Conservation (phyloP, 768 basidiomycete genomes). For the Tricholoma terreum region DNA sequence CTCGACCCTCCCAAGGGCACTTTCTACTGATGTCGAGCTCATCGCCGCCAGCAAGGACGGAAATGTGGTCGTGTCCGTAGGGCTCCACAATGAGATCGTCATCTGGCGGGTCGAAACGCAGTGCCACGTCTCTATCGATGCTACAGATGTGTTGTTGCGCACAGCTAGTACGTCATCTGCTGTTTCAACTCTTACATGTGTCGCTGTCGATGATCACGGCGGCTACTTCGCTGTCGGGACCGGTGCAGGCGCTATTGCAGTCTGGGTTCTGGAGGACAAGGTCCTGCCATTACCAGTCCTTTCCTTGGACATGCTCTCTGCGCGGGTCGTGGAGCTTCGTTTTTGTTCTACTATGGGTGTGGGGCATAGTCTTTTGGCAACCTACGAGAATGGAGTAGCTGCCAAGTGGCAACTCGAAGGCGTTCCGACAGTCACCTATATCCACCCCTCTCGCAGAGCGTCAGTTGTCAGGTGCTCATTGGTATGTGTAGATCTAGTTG, state of each 20-base stretch:
- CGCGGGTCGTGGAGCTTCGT: conserved; percentile 51
- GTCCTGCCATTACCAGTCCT: conserved; percentile 40
- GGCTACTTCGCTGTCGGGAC: conserved; percentile 71
- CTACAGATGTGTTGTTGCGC: conserved; percentile 48
- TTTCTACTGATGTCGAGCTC: conserved; percentile 79
- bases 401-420: conserved; percentile 50
- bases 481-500: conserved; percentile 44
- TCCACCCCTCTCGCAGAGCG: conserved; percentile 42
- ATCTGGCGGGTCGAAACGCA: conserved; percentile 57
- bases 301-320: conserved; percentile 38
- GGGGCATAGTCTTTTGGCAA: conserved; percentile 35
- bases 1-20: conserved; percentile 74
- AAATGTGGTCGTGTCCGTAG: conserved; percentile 64
- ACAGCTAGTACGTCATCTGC: conserved; percentile 46
- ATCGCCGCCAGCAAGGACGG: conserved; percentile 70
- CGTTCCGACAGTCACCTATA: conserved; percentile 30
- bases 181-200: conserved; percentile 50
- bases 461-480: conserved; percentile 48
- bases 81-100: conserved; percentile 73
- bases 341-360: conserved; percentile 33
- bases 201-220: conserved; percentile 63
- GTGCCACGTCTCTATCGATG: conserved; percentile 46
- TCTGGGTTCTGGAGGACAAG: conserved; percentile 53
- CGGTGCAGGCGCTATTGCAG: conserved; percentile 56
- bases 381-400: conserved; percentile 59